Evolutionary conservation across 2,329 filamentous ascomycete genomes (phyloP), one percentile per base, ranked within the genome.

Genomic region (Ustulina deusta): DNA sequence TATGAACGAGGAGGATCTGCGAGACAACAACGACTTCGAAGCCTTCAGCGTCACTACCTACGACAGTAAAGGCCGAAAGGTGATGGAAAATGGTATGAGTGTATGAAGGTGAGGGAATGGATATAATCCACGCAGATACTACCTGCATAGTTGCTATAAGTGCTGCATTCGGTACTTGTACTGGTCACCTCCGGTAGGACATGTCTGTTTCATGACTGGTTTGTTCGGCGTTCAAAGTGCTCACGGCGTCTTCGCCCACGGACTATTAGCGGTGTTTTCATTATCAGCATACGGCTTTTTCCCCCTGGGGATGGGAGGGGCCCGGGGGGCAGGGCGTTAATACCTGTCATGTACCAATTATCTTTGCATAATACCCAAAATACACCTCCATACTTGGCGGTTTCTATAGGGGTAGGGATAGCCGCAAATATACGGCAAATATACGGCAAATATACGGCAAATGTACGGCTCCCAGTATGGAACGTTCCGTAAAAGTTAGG

Each of bases 41-140:
- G 74, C 77, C 3, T 81, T 81, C 65, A 81, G 79, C 54, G 74
- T 79, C 51, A 73, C 76, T 2, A 74, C 77, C 0, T 81, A 79
- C 44, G 76, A 80, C 38, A 20, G 42, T 4, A 74, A 73, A 27
- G 78, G 78, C 15, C 73, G 71, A 52, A 77, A 77, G 63, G 57
- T 78, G 2, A 65, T 72, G 59, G 78, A 76, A 68, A 76, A 77
- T 32, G 79, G 78, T 10, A 76, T 74, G 71, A 38, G 71, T 6
- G 72, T 76, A 2, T 73, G 49, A 72, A 29, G 13, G 6, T 17
- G n/a, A 6, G 15, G 36, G 6, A 25, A 29, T 25, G 22, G 11
- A 29, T 25, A 13, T n/a, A 9, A 17, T 22, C 17, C 32, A 5
- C 34, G 52, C 20, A 36, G 13, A 15, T 17, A 9, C 34, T 40